A percentile compares a stretch with the other conserved stretches of the same genome.
Conservation (phyloP, 345 rosid genomes). For the Eucalyptus guilfoylei region DNA sequence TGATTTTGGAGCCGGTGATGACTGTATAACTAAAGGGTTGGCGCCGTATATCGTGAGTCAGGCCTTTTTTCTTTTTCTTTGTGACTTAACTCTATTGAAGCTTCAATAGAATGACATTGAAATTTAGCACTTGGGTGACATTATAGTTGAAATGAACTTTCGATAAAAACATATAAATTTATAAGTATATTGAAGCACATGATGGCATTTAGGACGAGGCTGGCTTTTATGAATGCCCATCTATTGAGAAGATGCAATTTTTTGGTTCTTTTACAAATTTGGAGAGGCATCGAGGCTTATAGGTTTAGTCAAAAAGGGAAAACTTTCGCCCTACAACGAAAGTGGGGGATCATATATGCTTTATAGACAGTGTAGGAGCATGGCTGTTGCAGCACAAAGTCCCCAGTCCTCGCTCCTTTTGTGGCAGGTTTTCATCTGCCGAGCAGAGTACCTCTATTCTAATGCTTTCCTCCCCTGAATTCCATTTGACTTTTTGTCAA, state of each 20-base stretch:
- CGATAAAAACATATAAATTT: no score
- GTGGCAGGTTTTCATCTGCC: not conserved
- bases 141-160: not conserved
- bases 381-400: not conserved
- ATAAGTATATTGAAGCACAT: not conserved
- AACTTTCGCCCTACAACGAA: not conserved
- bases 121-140: not conserved
- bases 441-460: not conserved
- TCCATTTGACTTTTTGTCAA: not conserved
- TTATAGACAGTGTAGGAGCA: not conserved
- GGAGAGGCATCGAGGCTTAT: not conserved
- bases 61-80: no score
- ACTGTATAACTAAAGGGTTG: not conserved
- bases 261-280: not conserved
- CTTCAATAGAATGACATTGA: not conserved
- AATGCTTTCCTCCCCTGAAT: not conserved
- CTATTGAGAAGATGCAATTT: not conserved
- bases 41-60: accelerated
- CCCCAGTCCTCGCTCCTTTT: not conserved
- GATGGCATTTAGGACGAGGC: not conserved
- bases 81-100: not conserved
- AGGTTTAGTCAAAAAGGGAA: not conserved
- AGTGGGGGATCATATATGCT: not conserved
- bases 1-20: not conserved
- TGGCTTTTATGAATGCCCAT: not conserved